Base-by-base conservation (phyloP, 2,329 filamentous ascomycete genomes). In the Fusarium aywerte region DNA sequence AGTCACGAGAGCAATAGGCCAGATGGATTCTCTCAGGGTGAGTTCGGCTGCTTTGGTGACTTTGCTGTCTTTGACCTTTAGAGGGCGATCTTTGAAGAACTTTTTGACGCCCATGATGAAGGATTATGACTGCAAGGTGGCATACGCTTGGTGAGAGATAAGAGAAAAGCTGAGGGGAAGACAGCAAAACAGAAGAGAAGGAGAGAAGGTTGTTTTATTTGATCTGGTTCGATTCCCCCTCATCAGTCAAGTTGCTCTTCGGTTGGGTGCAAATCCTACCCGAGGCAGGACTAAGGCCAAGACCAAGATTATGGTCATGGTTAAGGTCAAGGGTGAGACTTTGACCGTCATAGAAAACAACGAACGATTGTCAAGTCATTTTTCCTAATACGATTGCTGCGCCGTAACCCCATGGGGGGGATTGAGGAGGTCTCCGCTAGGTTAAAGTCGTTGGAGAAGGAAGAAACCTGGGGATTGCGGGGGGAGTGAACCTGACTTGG, bases 1-100 rank as follows among this genome's bases (percentile, higher is more conserved):
- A 8, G 81, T 83, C 43, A 82, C 80, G 6, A 93, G 82, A 54
- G 81, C 80, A 43, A 92, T 83, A 4, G 90, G 90, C 68, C 85
- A 85, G 52, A 92, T 81, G 13, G 89, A 92, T 72, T 91, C 83
- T 51, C 87, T 82, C 29, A 92, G 75, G 0, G 89, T 91, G 64
- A 92, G 80, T 75, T 90, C 79, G 10, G 81, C 80, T 2, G 81
- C 81, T 47, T 73, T 78, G 16, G 81, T 84, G 42, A 77, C 75
- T 62, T 76, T 73, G 51, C 76, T 67, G 57, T 83, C 80, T 53
- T 79, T 77, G 62, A 80, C 79, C 64, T 78, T 80, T 65, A 84
- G 79, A 42, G 82, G 81, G 36, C 82, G 79, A 44, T 75, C 75
- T 73, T 78, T 79, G 73, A 83, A 65, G 69, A 84, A 85, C 21